These are phyloP conservation scores for Sclerotinia borealis DNA, from an alignment of 2,329 filamentous ascomycete genomes.

Conservation along the genomic window DNA sequence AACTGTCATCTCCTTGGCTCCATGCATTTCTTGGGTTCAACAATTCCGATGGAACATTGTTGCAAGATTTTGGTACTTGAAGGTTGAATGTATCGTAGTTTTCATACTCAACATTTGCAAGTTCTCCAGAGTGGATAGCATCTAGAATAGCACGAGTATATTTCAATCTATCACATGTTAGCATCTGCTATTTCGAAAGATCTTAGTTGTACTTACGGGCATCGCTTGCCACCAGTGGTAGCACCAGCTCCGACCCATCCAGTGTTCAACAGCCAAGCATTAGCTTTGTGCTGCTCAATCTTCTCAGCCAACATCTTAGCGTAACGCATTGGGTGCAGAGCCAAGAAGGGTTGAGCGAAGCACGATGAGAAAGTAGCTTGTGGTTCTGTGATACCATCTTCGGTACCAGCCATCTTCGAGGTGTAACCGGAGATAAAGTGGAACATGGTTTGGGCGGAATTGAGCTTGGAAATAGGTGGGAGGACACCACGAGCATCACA, in stretches of 20 bases:
- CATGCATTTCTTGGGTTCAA: constrained; percentile 93
- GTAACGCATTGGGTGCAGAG: constrained; percentile 98
- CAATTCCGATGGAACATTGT: constrained; percentile 81
- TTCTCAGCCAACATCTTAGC: constrained; percentile 98
- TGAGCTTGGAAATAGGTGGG: constrained; percentile 95
- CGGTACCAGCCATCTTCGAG: constrained; percentile 99
- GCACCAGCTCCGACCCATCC: constrained; percentile 93
- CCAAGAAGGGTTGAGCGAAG: constrained; percentile 98
- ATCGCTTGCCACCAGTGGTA: constrained; percentile 88
- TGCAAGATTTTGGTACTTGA: constrained; percentile 85
- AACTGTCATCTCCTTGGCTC: constrained; percentile 75
- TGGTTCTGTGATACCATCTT: constrained; percentile 93
- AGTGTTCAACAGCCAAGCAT: constrained; percentile 98
- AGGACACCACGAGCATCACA: constrained; percentile 97
- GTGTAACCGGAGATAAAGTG: constrained; percentile 99
- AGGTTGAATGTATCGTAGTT: constrained; percentile 96
- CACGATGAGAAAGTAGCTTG: constrained; percentile 98
- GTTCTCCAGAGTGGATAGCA: constrained; percentile 93
- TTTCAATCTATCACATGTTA: constrained; percentile 53
- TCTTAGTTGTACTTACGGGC: constrained; percentile 48
- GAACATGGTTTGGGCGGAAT: constrained; percentile 96
- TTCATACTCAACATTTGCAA: constrained; percentile 90
- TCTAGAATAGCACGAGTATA: constrained; percentile 98
- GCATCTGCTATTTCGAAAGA: not conserved
- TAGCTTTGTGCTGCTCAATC: constrained; percentile 90